Conservation (phyloP, 108 stramenopile genomes). For the Nannochloropsis gaditana region DNA sequence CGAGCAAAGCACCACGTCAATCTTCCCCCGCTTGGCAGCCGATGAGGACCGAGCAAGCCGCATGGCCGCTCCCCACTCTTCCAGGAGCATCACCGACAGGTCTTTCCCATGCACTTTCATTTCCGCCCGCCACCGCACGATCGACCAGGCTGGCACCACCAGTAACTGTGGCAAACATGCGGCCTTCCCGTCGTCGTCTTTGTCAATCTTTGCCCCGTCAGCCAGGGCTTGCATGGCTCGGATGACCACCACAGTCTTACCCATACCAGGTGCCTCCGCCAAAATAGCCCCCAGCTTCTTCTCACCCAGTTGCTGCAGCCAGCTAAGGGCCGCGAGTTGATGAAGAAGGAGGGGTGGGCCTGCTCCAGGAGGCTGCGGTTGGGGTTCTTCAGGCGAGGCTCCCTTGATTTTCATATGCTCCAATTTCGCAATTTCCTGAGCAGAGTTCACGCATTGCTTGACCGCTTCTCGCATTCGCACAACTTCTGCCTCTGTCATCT, state of each 20-base stretch:
- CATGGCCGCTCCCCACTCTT: neutral
- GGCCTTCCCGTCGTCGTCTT: neutral
- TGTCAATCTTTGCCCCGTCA: neutral
- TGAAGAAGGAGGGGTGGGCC: slow-evolving; percentile 22
- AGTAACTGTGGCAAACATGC: slow-evolving; percentile 31
- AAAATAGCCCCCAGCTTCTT: slow-evolving; percentile 25
- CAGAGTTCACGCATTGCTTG: neutral
- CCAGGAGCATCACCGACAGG: slow-evolving; percentile 26
- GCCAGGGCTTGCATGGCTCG: neutral
- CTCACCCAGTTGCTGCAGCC: slow-evolving; percentile 13
- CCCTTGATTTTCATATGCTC: neutral
- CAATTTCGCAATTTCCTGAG: neutral
- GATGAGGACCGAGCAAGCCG: neutral
- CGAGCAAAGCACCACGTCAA: neutral
- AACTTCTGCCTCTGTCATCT: slow-evolving; percentile 12
- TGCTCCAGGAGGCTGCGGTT: neutral
- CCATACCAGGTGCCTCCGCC: slow-evolving; percentile 29
- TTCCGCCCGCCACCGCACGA: slow-evolving; percentile 40
- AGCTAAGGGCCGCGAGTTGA: neutral
- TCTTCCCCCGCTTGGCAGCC: neutral
- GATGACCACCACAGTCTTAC: slow-evolving; percentile 22
- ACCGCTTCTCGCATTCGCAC: neutral
- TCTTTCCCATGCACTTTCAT: slow-evolving; percentile 25
- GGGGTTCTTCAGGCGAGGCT: neutral
- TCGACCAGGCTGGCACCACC: slow-evolving; percentile 30